These are phyloP conservation scores for Nissolia schottii DNA, from an alignment of 306 rosid species.

Conservation along the genomic window DNA sequence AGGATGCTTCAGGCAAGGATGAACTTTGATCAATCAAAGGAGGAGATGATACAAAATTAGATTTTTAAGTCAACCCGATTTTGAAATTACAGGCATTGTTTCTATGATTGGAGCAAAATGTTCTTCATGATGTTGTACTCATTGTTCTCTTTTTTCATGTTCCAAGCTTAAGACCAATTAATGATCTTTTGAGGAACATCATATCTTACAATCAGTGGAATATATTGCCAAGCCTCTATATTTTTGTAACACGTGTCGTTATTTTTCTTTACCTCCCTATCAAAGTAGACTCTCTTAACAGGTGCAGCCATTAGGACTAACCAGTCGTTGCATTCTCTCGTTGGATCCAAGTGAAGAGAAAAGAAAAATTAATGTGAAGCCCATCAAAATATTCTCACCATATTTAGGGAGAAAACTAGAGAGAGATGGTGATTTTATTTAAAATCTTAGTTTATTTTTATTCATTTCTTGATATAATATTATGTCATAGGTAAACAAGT, in stretches of 20 bases:
- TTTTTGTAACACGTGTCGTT: background rate
- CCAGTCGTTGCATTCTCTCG: too few relatives aligned
- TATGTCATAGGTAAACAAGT: too few relatives aligned
- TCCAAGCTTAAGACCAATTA: constrained; percentile 5
- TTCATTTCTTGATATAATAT: too few relatives aligned
- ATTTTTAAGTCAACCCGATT: constrained; percentile 22
- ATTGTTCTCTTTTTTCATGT: constrained; percentile 2
- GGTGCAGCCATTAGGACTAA: background rate
- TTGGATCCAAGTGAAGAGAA: too few relatives aligned
- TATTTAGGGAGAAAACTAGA: too few relatives aligned
- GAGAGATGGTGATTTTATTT: too few relatives aligned
- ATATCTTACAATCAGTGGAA: background rate
- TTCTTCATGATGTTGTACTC: constrained; percentile 19
- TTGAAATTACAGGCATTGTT: constrained; percentile 15
- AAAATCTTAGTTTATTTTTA: too few relatives aligned
- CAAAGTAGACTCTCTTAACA: background rate
- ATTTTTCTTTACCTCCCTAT: background rate
- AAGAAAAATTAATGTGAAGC: too few relatives aligned
- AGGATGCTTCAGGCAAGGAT: constrained; percentile 58
- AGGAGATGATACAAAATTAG: background rate
- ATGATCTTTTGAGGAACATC: constrained; percentile 22
- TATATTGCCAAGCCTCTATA: background rate
- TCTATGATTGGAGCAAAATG: background rate
- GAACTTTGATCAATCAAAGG: constrained; percentile 40
- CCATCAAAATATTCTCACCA: too few relatives aligned